These are phyloP conservation scores for Venturia pyrina DNA, from an alignment of 2,329 filamentous ascomycete species.

Conservation along the genomic window DNA sequence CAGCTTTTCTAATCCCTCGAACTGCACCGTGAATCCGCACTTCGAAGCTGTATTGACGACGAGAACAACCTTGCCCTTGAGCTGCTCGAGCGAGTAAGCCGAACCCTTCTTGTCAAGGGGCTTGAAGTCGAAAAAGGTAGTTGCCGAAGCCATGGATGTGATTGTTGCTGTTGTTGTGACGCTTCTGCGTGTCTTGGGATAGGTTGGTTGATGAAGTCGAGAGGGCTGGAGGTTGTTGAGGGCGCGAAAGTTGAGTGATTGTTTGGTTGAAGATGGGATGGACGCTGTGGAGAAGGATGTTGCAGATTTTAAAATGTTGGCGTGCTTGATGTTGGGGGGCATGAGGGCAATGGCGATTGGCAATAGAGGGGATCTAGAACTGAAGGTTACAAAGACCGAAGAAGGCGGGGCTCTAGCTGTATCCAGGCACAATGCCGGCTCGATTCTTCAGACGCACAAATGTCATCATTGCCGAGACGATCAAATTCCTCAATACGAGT, in stretches of 20 bases:
- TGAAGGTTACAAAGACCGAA: background rate
- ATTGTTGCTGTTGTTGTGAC: background rate
- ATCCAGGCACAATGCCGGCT: background rate
- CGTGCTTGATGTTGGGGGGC: background rate
- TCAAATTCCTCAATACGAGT: too few species aligned
- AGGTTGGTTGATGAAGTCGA: background rate
- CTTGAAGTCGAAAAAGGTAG: constrained; percentile 74
- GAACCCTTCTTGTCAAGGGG: constrained; percentile 70
- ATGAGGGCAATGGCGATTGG: background rate
- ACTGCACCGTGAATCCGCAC: constrained; percentile 97
- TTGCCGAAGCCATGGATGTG: constrained; percentile 54
- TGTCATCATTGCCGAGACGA: background rate
- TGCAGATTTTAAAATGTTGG: background rate
- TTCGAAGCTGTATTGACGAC: constrained; percentile 97
- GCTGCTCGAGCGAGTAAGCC: constrained; percentile 57
- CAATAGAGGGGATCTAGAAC: background rate
- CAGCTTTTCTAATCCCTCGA: constrained; percentile 78
- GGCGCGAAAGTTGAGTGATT: background rate
- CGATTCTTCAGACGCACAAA: too few species aligned
- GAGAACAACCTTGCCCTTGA: constrained; percentile 87
- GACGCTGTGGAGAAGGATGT: background rate
- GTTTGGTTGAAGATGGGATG: background rate
- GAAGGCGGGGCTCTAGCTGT: background rate
- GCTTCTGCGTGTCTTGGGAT: background rate
- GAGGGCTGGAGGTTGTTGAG: background rate